A percentile compares a stretch with the other conserved stretches of the same genome.
These are phyloP conservation scores for Erodium texanum DNA, from an alignment of 441 rosid species.

Conservation along the genomic window DNA sequence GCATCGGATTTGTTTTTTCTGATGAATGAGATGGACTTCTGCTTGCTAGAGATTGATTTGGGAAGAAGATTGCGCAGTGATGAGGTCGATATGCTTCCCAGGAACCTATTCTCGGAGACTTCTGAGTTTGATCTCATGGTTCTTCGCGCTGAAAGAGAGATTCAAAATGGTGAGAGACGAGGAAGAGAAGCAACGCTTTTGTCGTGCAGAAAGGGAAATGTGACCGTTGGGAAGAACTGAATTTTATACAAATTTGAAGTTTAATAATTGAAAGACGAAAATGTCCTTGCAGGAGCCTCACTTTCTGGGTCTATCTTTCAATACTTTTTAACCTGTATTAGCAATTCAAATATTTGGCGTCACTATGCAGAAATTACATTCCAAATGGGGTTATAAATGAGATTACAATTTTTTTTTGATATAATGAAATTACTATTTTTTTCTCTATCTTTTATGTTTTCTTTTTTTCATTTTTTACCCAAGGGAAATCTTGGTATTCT, in stretches of 20 bases:
- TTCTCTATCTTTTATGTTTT: too few species aligned
- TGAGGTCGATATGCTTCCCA: conserved; percentile 44
- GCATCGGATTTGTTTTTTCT: conserved; percentile 29
- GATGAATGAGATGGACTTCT: conserved; percentile 29
- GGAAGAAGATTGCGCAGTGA: conserved; percentile 56
- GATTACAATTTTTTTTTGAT: too few species aligned
- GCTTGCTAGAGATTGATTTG: conserved; percentile 44
- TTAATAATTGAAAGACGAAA: conserved; percentile 11
- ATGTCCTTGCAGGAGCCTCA: conserved; percentile 6
- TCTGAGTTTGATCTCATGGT: conserved; percentile 23
- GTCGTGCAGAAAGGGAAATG: conserved; percentile 13
- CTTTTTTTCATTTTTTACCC: too few species aligned
- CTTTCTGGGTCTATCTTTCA: too few species aligned
- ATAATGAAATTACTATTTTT: too few species aligned
- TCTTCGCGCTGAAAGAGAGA: neutral
- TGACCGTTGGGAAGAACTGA: conserved; percentile 35
- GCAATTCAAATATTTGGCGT: too few species aligned
- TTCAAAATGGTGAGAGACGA: conserved; percentile 17
- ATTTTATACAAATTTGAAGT: conserved; percentile 1
- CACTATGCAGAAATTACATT: too few species aligned
- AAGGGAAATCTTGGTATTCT: too few species aligned
- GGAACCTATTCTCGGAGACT: conserved; percentile 28
- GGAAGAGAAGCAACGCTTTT: conserved; percentile 17
- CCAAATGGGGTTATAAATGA: too few species aligned
- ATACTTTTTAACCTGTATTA: too few species aligned